These are phyloP conservation scores for Lanmaoa rubissima DNA, from an alignment of 768 basidiomycete genomes.

Conservation along the genomic window DNA sequence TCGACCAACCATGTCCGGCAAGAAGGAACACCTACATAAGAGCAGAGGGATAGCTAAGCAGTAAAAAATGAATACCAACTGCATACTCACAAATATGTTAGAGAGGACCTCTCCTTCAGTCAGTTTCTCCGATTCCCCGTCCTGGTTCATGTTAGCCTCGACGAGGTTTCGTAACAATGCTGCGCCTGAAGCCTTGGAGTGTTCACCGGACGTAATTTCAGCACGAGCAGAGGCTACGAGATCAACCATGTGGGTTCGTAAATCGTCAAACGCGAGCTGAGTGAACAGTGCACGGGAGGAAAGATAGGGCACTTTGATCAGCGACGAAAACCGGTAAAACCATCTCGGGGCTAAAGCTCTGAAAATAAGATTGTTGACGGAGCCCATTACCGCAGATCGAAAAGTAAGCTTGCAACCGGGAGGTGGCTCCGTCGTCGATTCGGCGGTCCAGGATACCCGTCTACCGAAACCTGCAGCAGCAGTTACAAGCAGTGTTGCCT, in stretches of 20 bases:
- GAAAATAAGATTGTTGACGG: slow-evolving; percentile 24
- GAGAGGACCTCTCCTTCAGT: slow-evolving; percentile 48
- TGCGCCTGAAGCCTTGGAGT: slow-evolving; percentile 23
- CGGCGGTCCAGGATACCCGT: slow-evolving; percentile 34
- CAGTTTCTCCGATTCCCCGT: slow-evolving; percentile 30
- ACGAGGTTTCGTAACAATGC: slow-evolving; percentile 46
- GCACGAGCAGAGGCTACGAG: slow-evolving; percentile 39
- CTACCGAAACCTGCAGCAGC: slow-evolving; percentile 43
- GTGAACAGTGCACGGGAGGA: slow-evolving; percentile 32
- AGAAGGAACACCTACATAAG: slow-evolving; percentile 38
- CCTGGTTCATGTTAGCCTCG: slow-evolving; percentile 44
- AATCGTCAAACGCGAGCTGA: slow-evolving; percentile 34
- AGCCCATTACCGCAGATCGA: slow-evolving; percentile 32
- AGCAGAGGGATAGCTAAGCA: neutral
- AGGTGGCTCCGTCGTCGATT: slow-evolving; percentile 22
- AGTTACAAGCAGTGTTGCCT: slow-evolving; percentile 40
- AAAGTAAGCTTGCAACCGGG: slow-evolving; percentile 37
- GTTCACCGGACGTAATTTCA: slow-evolving; percentile 32
- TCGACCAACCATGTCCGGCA: slow-evolving; percentile 45
- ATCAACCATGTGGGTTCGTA: slow-evolving; percentile 41
- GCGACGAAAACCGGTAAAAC: slow-evolving; percentile 25
- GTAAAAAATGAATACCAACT: neutral
- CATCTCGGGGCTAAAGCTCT: slow-evolving; percentile 35
- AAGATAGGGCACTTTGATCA: slow-evolving; percentile 36
- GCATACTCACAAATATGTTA: slow-evolving; percentile 43